Base-by-base conservation (phyloP, 768 basidiomycete species). In the Auricularia sp. region DNA sequence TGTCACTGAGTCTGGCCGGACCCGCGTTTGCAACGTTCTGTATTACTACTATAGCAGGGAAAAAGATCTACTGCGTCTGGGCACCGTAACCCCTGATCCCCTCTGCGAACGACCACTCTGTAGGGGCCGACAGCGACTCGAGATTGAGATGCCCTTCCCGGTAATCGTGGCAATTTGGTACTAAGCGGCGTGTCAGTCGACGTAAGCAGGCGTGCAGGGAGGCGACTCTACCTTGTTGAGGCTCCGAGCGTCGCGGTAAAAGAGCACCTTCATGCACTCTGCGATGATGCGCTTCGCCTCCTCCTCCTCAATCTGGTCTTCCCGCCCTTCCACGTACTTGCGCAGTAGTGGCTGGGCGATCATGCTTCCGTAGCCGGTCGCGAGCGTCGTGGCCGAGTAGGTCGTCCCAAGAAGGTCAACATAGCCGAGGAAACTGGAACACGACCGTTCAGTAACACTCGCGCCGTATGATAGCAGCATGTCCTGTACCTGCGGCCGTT, bases 361-460 rank as follows among this genome's bases (percentile, higher is more conserved):
- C 75, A 94, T 88, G 5, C 87, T 82, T 14, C 96, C 97, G 75
- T 92, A 97, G 0, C 97, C 96, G 0, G 97, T 98, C 2, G 95
- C 97, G 24, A 99, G 83, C 4, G 94, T 94, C 14, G 94, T 88
- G 2, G 96, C 86, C 8, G 89, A 82, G 75, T 98, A 98, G 0
- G 97, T 99, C 34, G 94, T 96, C n/a, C 96, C 97, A 24, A 96
- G 81, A 5, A 98, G 81, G 75, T 99, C 96, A 58, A 99, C 95
- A 72, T 88, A 98, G 5, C 93, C 86, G 61, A 98, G 77, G 82
- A 97, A 98, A 24, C 94, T 97, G 70, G 4, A 35, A 8, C 11
- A 34, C n/a, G 44, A 6, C 33, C 24, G 21, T 42, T 63, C 56
- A 34, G 56, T 3, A 45, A 63, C 10, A 45, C 3, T 14, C 21